Conservation (phyloP, 208 protist species). For the Plasmodiophora brassicae region DNA sequence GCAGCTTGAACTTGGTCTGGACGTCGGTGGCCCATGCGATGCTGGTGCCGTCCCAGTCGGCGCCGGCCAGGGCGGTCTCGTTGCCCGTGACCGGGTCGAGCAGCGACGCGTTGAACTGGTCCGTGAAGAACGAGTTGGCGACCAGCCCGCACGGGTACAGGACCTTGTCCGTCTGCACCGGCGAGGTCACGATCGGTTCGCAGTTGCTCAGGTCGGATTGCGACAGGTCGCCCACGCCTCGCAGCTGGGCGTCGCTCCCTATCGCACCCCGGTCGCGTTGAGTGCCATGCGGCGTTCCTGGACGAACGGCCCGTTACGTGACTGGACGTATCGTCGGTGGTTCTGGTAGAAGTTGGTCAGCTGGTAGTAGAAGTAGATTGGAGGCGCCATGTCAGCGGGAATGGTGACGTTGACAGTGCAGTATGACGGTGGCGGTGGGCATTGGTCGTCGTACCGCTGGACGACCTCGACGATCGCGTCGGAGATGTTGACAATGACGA, state of each 20-base stretch:
- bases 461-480: slow-evolving; percentile 66
- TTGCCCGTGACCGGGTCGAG: not conserved
- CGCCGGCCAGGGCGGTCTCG: not conserved
- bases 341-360: slow-evolving; percentile 96
- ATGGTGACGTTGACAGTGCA: slow-evolving; percentile 42
- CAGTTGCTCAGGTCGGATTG: not conserved
- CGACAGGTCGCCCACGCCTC: not conserved
- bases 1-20: slow-evolving; percentile 3
- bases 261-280: too few species aligned
- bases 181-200: not conserved
- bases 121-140: slow-evolving; percentile 94
- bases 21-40: slow-evolving; percentile 28
- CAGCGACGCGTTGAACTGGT: slow-evolving; percentile 23
- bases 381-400: slow-evolving; percentile 62
- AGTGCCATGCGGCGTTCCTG: not conserved
- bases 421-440: slow-evolving; percentile 54
- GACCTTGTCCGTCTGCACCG: slow-evolving; percentile 53
- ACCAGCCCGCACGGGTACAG: slow-evolving; percentile 90
- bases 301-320: not conserved
- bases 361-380: slow-evolving; percentile 93
- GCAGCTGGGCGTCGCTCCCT: not conserved
- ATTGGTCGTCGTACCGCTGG: slow-evolving; percentile 68
- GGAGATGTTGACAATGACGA: slow-evolving; percentile 69
- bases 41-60: not conserved
- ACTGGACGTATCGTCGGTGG: slow-evolving; percentile 79